Evolutionary conservation across 169 alveolate genomes (phyloP).

Genomic region (Theileria annulata): DNA sequence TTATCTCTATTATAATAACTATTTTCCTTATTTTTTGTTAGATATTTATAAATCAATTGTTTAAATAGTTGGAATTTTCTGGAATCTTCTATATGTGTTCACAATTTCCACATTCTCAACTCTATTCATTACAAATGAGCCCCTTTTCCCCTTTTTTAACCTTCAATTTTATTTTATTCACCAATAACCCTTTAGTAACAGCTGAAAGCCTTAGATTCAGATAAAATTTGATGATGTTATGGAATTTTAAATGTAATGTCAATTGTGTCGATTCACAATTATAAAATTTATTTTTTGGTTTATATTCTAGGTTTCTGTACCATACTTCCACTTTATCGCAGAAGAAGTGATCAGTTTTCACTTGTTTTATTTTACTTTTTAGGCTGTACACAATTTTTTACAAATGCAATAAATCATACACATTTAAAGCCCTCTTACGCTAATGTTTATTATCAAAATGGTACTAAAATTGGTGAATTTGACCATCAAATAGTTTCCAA

Average conservation of each 20-base stretch:
- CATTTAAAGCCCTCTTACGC: background rate
- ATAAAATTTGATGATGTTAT: background rate
- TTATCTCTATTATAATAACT: background rate
- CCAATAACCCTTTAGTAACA: background rate
- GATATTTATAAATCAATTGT: background rate
- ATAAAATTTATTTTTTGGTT: background rate
- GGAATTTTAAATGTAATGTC: conserved; percentile 13
- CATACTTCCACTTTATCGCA: conserved; percentile 15
- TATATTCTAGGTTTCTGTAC: conserved; percentile 8
- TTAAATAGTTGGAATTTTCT: background rate
- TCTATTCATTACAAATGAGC: conserved; percentile 13
- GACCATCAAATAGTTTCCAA: background rate
- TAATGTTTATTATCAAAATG: background rate
- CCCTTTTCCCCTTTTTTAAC: conserved; percentile 9
- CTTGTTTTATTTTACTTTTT: conserved; percentile 29
- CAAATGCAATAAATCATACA: background rate
- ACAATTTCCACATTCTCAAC: conserved; percentile 1
- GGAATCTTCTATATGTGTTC: background rate
- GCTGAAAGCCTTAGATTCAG: background rate
- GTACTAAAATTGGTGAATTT: conserved; percentile 1
- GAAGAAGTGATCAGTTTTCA: conserved; percentile 35
- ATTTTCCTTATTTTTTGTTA: background rate
- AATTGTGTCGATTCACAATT: conserved; percentile 17
- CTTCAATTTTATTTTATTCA: background rate
- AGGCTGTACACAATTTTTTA: conserved; percentile 4